Evolutionary conservation across 1,284 basidiomycete species (phyloP).

Genomic region (Coniferiporia sulphurascens): DNA sequence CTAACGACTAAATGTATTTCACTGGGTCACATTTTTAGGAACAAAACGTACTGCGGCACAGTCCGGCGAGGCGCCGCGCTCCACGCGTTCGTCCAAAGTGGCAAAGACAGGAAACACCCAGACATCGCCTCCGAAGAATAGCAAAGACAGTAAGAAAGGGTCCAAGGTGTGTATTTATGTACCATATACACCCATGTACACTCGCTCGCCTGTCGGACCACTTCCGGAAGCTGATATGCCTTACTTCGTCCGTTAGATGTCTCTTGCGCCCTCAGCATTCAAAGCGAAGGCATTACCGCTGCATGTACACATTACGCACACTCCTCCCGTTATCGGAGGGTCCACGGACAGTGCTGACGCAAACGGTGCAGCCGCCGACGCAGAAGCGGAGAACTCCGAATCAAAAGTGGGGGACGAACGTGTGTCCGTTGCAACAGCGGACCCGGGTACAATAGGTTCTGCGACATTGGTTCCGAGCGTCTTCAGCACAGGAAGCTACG

Average conservation of each 20-base stretch:
- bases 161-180: conserved; percentile 31
- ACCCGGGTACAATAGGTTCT: conserved; percentile 59
- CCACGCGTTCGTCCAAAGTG: conserved; percentile 44
- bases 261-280: conserved; percentile 50
- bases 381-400: not conserved
- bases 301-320: conserved; percentile 65
- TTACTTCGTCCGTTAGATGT: conserved; percentile 30
- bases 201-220: conserved; percentile 24
- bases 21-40: conserved; percentile 1
- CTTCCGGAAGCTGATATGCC: not conserved
- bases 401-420: conserved; percentile 24
- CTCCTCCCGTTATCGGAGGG: conserved; percentile 41
- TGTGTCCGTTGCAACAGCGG: conserved; percentile 35
- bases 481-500: conserved; percentile 71
- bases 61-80: conserved; percentile 27
- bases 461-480: conserved; percentile 50
- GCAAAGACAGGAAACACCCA: conserved; percentile 38
- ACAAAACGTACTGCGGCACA: conserved; percentile 17
- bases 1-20: not conserved
- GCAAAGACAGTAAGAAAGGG: conserved; percentile 33
- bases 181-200: not conserved
- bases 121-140: conserved; percentile 19
- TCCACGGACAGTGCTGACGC: not conserved
- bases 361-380: conserved; percentile 29
- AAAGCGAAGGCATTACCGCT: conserved; percentile 61